These are phyloP conservation scores for Podospora conica DNA, from an alignment of 495 filamentous ascomycete genomes.

Conservation along the genomic window DNA sequence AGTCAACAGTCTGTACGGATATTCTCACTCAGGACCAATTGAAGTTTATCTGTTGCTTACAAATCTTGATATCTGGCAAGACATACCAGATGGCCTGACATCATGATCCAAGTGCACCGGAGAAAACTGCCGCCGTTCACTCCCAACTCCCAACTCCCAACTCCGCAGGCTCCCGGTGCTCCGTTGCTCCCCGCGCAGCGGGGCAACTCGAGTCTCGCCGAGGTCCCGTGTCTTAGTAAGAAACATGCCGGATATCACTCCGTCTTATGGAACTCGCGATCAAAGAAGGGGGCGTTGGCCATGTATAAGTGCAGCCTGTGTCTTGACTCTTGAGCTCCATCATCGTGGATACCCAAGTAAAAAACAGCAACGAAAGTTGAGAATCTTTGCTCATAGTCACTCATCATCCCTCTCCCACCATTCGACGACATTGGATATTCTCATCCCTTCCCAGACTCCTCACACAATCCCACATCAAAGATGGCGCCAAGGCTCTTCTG, in stretches of 20 bases:
- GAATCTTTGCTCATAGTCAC: neutral
- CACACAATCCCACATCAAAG: constrained; percentile 3
- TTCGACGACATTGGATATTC: neutral
- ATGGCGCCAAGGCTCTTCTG: constrained; percentile 67
- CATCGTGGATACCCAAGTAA: neutral
- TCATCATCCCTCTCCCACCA: neutral
- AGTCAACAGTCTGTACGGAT: no score
- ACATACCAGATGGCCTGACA: neutral
- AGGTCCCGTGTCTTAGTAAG: neutral
- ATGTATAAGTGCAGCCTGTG: neutral
- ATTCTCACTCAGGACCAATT: neutral
- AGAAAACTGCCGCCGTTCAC: neutral
- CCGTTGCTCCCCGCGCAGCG: neutral
- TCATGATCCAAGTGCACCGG: neutral
- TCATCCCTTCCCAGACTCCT: neutral
- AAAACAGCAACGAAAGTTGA: neutral
- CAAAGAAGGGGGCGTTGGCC: no score
- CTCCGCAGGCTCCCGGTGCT: neutral
- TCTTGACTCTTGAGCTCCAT: neutral
- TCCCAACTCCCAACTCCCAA: neutral
- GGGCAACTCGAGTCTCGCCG: neutral
- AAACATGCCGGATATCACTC: neutral
- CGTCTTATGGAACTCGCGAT: neutral
- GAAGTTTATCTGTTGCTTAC: neutral
- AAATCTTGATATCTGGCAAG: neutral